Evolutionary conservation across 352 stramenopile genomes (phyloP), one percentile per base, ranked within the genome.

Genomic region (Globisporangium solare): DNA sequence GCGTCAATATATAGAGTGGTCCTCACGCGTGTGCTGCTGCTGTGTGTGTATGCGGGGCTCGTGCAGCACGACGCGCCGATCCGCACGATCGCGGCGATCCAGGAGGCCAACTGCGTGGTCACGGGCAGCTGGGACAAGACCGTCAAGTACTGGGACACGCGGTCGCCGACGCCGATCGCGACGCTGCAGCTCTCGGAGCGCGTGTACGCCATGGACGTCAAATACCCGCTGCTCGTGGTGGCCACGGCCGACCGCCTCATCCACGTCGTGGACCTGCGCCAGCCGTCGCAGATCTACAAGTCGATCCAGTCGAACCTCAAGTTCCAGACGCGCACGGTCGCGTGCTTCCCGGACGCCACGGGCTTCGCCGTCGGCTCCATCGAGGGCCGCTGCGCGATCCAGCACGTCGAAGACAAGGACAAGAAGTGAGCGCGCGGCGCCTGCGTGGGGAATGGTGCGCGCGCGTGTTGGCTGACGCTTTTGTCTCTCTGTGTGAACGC

Each of bases 81-180:
- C 63, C 89, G 92, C 60, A 78, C 68, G 41, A 94, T 98, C 37
- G 70, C 74, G 6, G 90, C 87, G 39, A 78, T 98, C 52, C 72
- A 78, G 39, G 76, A 92, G 27, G 76, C 74, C 43, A 96, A 92
- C 51, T 85, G 96, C 55, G 90, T 99, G 53, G 89, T 96, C 18
- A 97, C 88, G 17, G 95, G 88, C n/a, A 89, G 83, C 55, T 98
- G 93, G 92, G 90, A 97, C 78, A 95, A 96, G 56, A 96, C 91
- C 47, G 58, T 99, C 56, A 98, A 97, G 79, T 99, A 98, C 71
- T 99, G 96, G 96, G 96, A 99, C 69, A 94, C 83, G 37, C 74
- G 95, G 41, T 86, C 79, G 62, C 88, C 89, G 6, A 96, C 83
- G 47, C 83, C 95, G 15, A 95, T 92, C 54, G 87, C 80, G 17